phyloP scores from a whole-genome alignment of 1,284 basidiomycete species.

The Agroathelia rolfsii region DNA sequence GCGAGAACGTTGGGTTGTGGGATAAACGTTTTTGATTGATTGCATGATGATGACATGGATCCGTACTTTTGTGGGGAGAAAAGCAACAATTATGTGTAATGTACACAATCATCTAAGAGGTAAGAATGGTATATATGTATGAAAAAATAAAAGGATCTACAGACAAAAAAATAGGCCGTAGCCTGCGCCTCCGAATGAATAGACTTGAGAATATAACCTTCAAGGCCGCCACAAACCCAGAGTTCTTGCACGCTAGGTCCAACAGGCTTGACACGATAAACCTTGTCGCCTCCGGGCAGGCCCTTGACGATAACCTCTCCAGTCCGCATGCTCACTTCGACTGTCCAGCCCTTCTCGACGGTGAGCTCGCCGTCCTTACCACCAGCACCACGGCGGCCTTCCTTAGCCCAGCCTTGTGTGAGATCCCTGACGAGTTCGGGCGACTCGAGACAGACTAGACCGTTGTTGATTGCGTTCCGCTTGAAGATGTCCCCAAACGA shows the following conservation, averaged over 20 bases:
- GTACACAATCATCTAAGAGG: too few species aligned
- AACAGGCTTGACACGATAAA: conserved; percentile 66
- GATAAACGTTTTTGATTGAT: too few species aligned
- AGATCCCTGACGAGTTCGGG: conserved; percentile 85
- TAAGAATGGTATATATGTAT: too few species aligned
- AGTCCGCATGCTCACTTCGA: conserved; percentile 62
- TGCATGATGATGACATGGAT: too few species aligned
- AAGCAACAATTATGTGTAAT: too few species aligned
- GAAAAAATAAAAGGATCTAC: too few species aligned
- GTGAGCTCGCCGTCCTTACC: conserved; percentile 75
- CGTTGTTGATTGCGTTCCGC: conserved; percentile 98
- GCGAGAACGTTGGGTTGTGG: too few species aligned
- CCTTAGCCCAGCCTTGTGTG: conserved; percentile 64
- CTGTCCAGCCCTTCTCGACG: conserved; percentile 56
- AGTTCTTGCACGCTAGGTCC: conserved; percentile 91
- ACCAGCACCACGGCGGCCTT: conserved; percentile 67
- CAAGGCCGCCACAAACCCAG: conserved; percentile 74
- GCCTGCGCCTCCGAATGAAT: conserved; percentile 30
- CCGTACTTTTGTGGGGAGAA: too few species aligned
- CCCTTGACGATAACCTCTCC: conserved; percentile 52
- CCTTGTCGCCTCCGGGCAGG: conserved; percentile 34
- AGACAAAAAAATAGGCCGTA: neutral
- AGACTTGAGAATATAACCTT: conserved; percentile 71
- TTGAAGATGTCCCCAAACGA: conserved; percentile 99
- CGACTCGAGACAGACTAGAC: conserved; percentile 89